phyloP scores from a whole-genome alignment of 805 yeast genomes.

The Metschnikowia koreensis region DNA sequence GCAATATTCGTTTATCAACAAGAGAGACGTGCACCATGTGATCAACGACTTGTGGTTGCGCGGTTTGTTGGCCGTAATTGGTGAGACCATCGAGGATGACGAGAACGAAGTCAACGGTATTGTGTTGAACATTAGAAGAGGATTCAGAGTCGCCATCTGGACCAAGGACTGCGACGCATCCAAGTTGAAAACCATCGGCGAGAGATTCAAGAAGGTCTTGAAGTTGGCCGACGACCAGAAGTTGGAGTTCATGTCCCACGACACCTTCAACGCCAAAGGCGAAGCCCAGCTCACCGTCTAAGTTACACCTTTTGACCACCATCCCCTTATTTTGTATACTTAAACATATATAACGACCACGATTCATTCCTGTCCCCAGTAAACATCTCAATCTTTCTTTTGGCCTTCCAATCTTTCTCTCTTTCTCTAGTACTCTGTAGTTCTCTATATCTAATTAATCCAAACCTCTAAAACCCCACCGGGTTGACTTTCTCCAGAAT shows the following conservation, averaged over 20 bases:
- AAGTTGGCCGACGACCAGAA: constrained; percentile 70
- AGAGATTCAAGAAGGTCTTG: constrained; percentile 80
- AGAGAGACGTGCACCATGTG: constrained; percentile 53
- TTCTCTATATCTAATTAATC: neutral
- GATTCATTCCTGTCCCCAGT: neutral
- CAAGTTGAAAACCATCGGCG: constrained; percentile 73
- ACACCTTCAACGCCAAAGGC: constrained; percentile 45
- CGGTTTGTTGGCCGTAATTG: constrained; percentile 84
- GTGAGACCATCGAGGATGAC: constrained; percentile 88
- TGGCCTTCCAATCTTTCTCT: too few species aligned
- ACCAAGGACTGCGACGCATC: constrained; percentile 71
- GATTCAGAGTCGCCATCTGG: constrained; percentile 88
- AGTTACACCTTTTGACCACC: neutral
- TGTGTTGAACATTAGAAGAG: constrained; percentile 78
- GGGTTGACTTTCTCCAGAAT: constrained; percentile 45
- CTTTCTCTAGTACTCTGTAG: neutral
- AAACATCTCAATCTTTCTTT: neutral
- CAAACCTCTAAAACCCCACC: constrained; percentile 21
- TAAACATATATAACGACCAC: constrained; percentile 19
- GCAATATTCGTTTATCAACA: constrained; percentile 67
- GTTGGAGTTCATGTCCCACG: constrained; percentile 77
- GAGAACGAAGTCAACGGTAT: constrained; percentile 89
- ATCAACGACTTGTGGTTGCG: constrained; percentile 92
- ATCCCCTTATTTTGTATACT: constrained; percentile 12
- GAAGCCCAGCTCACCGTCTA: constrained; percentile 22